phyloP scores from a whole-genome alignment of 805 yeast genomes.

The Cyberlindnera lachancei region DNA sequence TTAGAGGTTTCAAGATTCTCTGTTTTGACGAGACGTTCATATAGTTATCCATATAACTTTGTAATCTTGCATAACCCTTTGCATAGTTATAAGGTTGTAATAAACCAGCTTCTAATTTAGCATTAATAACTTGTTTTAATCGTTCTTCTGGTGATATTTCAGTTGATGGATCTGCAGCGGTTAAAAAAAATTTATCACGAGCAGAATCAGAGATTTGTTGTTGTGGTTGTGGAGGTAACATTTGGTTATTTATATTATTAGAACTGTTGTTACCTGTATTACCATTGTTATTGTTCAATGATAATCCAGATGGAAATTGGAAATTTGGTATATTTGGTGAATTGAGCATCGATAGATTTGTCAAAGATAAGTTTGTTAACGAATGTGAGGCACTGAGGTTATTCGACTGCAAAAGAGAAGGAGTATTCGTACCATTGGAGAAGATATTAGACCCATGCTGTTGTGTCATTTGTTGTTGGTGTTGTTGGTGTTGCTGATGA shows the following conservation, averaged over 20 bases:
- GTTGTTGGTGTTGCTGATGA: no score
- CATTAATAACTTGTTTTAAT: slow-evolving; percentile 86
- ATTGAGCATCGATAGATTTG: slow-evolving; percentile 16
- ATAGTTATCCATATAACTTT: slow-evolving; percentile 84
- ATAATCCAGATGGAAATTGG: slow-evolving; percentile 3
- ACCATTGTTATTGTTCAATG: slow-evolving; percentile 7
- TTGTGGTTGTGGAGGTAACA: slow-evolving; percentile 9
- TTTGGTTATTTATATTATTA: slow-evolving; percentile 8
- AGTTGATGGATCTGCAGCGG: slow-evolving; percentile 96
- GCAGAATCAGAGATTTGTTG: slow-evolving; percentile 54
- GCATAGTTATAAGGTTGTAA: slow-evolving; percentile 92
- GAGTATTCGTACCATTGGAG: no score
- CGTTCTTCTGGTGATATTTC: slow-evolving; percentile 93
- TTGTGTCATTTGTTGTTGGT: no score
- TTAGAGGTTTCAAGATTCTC: slow-evolving; percentile 77
- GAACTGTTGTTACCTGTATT: slow-evolving; percentile 6
- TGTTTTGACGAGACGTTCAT: slow-evolving; percentile 82
- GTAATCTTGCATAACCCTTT: slow-evolving; percentile 84
- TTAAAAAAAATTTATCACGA: slow-evolving; percentile 83
- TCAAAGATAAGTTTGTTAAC: slow-evolving; percentile 20
- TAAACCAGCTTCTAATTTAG: slow-evolving; percentile 89
- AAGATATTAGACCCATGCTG: no score
- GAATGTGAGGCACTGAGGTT: slow-evolving; percentile 19
- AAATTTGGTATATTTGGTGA: slow-evolving; percentile 11
- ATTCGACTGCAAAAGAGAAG: neutral